Evolutionary conservation across 257 asterid species (phyloP).

Genomic region (Henckelia pumila): DNA sequence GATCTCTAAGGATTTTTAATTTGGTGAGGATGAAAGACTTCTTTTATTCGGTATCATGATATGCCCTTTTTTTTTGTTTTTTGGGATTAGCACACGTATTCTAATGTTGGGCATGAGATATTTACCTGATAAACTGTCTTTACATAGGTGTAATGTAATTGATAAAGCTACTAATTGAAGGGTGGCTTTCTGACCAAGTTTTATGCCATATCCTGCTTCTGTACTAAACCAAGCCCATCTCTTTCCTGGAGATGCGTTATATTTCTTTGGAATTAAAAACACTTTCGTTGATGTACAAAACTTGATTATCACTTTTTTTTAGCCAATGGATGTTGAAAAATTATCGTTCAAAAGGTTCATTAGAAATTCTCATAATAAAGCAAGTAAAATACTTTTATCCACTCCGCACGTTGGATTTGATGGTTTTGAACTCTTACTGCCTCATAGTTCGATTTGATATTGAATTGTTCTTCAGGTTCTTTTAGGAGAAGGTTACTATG

Average conservation of each 20-base stretch:
- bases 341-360: neutral
- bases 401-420: neutral
- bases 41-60: no score
- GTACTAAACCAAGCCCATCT: neutral
- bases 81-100: no score
- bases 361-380: constrained; percentile 6
- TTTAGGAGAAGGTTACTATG: constrained; percentile 81
- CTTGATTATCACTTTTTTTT: constrained; percentile 7
- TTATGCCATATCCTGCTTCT: no score
- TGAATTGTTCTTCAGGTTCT: constrained; percentile 56
- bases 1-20: no score
- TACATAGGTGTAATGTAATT: no score
- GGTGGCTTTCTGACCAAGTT: no score
- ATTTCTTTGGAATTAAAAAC: constrained; percentile 1
- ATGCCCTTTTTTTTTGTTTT: no score
- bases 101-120: no score
- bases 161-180: no score
- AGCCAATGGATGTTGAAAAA: constrained; percentile 1
- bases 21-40: no score
- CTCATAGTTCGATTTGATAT: constrained; percentile 23
- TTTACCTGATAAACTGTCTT: no score
- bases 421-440: neutral
- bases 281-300: neutral
- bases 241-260: neutral
- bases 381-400: neutral